These are phyloP conservation scores for Fomitopsis serialis DNA, from an alignment of 768 basidiomycete species.

Conservation along the genomic window DNA sequence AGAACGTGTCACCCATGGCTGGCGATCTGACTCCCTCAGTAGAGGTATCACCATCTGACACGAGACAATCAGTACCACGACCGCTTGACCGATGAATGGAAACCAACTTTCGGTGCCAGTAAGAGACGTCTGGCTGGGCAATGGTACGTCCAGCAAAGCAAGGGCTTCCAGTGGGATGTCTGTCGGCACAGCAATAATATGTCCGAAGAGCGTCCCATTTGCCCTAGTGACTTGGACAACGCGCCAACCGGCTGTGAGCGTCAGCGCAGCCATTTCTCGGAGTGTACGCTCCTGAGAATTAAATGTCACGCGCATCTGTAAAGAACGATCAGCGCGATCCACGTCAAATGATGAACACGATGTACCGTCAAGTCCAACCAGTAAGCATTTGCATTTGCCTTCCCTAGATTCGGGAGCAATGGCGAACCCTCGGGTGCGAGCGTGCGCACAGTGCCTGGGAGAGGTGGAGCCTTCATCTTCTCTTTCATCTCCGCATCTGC, in stretches of 20 bases:
- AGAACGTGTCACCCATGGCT: conserved; percentile 21
- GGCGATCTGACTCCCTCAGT: neutral
- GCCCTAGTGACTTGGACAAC: conserved; percentile 53
- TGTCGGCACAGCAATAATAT: conserved; percentile 63
- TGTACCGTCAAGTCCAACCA: conserved; percentile 64
- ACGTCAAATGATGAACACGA: conserved; percentile 36
- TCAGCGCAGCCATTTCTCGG: conserved; percentile 51
- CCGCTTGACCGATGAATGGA: neutral
- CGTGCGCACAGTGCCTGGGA: conserved; percentile 39
- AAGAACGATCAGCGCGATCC: conserved; percentile 38
- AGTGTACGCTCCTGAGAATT: conserved; percentile 69
- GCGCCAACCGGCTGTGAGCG: conserved; percentile 64
- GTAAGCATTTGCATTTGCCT: conserved; percentile 63
- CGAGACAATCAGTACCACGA: neutral
- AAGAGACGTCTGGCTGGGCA: neutral
- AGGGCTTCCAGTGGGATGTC: conserved; percentile 35
- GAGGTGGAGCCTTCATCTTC: conserved; percentile 26
- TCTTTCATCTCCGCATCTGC: neutral
- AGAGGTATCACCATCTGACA: neutral
- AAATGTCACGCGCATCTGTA: conserved; percentile 67
- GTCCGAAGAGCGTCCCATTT: conserved; percentile 63
- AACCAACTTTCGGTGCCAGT: neutral
- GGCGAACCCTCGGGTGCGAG: conserved; percentile 54
- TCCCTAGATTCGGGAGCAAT: conserved; percentile 69
- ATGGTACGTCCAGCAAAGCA: conserved; percentile 8